Conservation (phyloP, 768 basidiomycete species). For the Dictyophora rubrovolvata region DNA sequence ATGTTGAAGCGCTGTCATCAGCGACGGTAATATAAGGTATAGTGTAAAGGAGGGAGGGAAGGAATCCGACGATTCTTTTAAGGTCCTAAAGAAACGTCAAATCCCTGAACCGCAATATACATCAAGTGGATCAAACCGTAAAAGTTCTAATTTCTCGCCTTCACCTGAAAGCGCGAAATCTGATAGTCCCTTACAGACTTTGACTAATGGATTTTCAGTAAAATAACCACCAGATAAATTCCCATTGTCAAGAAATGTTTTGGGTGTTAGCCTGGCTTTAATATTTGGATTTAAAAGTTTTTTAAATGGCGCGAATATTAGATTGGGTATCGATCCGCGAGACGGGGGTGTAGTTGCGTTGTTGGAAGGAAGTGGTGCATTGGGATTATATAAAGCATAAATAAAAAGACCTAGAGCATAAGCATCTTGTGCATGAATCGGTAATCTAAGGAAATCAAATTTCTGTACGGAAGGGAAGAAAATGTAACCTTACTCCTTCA, state of each 20-base stretch:
- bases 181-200: constrained; percentile 76
- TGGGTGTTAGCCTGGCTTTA: constrained; percentile 64
- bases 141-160: constrained; percentile 60
- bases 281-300: constrained; percentile 85
- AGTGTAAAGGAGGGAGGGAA: constrained; percentile 83
- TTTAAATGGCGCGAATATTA: constrained; percentile 75
- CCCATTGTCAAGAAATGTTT: constrained; percentile 71
- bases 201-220: constrained; percentile 67
- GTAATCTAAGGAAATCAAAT: constrained; percentile 22
- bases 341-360: constrained; percentile 53
- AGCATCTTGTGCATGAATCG: constrained; percentile 63
- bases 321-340: constrained; percentile 63
- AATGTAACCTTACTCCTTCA: constrained; percentile 61
- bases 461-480: constrained; percentile 26
- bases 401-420: constrained; percentile 85
- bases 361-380: constrained; percentile 45
- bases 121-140: constrained; percentile 39
- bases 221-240: constrained; percentile 76
- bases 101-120: background rate
- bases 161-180: constrained; percentile 77
- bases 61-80: constrained; percentile 69
- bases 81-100: constrained; percentile 35
- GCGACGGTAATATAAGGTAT: constrained; percentile 78
- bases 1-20: constrained; percentile 67
- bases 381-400: constrained; percentile 81